Conservation (phyloP, 345 rosid species). For the Populus alba region DNA sequence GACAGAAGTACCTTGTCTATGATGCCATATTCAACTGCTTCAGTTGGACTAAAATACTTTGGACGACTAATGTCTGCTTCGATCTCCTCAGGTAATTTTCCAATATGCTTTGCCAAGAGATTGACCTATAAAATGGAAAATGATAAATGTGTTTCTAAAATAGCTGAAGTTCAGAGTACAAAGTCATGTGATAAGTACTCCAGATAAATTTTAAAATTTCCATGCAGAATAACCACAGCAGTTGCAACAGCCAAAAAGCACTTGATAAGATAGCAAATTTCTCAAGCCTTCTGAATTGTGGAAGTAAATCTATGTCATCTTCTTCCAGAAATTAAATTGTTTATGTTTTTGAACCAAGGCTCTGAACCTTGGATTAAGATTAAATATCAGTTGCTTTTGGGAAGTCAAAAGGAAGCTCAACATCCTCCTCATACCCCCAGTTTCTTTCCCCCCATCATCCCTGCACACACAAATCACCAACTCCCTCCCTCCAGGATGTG, state of each 20-base stretch:
- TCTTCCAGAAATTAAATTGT: not conserved
- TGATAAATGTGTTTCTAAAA: not conserved
- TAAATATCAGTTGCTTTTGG: not conserved
- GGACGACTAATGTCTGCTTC: constrained; percentile 80
- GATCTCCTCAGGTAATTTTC: constrained; percentile 75
- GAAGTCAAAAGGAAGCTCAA: not conserved
- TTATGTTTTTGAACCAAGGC: not conserved
- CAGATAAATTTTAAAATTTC: not conserved
- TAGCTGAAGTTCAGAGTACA: not conserved
- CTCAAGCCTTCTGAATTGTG: not conserved
- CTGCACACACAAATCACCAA: not conserved
- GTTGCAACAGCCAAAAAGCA: constrained; percentile 14
- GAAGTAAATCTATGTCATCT: not conserved
- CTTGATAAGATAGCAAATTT: not conserved
- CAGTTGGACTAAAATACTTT: constrained; percentile 72
- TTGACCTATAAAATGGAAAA: constrained; percentile 44
- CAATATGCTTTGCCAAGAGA: constrained; percentile 63
- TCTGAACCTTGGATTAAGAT: not conserved
- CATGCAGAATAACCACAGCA: not conserved
- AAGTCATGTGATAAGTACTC: not conserved
- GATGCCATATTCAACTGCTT: constrained; percentile 87
- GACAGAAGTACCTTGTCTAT: constrained; percentile 62
- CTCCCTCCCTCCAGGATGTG: not conserved
- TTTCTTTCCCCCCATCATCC: not conserved
- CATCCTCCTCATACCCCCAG: no score